These are phyloP conservation scores for Mucor circinelloides DNA, from an alignment of 371 early-diverging fungal genomes.

Conservation along the genomic window DNA sequence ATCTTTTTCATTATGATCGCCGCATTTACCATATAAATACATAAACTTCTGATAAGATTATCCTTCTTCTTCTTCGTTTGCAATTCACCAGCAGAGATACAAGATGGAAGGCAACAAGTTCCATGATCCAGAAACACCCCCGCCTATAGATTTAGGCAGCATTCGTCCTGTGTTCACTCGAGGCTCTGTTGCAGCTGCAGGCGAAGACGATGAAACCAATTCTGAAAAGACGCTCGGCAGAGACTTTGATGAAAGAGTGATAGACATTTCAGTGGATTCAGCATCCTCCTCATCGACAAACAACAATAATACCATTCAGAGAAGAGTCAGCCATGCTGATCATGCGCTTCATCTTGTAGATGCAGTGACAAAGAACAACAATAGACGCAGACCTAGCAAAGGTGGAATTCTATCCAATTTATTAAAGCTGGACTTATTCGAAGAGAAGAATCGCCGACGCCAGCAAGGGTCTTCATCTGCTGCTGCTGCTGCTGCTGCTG, in stretches of 20 bases:
- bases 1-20: conserved; percentile 7
- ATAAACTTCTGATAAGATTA: not conserved
- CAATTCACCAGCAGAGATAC: not conserved
- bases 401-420: conserved; percentile 54
- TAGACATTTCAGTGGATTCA: not conserved
- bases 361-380: conserved; percentile 19
- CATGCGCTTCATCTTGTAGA: conserved; percentile 35
- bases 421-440: conserved; percentile 38
- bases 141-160: conserved; percentile 14
- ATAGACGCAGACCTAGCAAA: conserved; percentile 31
- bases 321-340: conserved; percentile 23
- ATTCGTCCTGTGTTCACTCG: not conserved
- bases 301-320: not conserved
- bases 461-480: not conserved
- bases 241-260: not conserved
- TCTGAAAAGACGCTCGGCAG: conserved; percentile 2
- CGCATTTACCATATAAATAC: not conserved
- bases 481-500: not conserved
- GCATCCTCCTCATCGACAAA: not conserved
- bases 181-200: not conserved
- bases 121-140: conserved; percentile 33
- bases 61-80: not conserved
- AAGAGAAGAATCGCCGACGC: conserved; percentile 7
- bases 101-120: conserved; percentile 33
- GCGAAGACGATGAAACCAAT: not conserved